Conservation (phyloP, 2,329 filamentous ascomycete species). For the Aspergillus tanneri region DNA sequence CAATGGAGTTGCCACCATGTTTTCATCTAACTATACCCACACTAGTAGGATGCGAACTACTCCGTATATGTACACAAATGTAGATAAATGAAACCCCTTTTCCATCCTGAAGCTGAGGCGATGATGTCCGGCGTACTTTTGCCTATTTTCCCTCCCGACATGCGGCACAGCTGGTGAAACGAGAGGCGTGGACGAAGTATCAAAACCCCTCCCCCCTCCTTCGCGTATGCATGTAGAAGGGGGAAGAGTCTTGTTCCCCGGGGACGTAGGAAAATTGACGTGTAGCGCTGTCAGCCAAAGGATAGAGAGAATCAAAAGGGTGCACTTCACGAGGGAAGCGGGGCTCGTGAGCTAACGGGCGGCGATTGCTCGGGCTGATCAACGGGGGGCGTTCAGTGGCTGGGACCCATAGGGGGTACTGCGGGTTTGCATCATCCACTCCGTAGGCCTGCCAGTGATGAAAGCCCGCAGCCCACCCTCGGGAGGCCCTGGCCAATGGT, state of each 20-base stretch:
- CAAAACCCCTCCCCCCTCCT: not conserved
- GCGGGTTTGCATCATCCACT: conserved; percentile 16
- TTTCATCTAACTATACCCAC: conserved; percentile 15
- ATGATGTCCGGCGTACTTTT: not conserved
- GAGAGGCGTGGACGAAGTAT: not conserved
- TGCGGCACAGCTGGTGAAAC: not conserved
- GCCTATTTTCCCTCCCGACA: not conserved
- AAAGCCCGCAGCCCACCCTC: conserved; percentile 5
- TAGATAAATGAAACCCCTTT: conserved; percentile 1
- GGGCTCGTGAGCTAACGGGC: conserved; percentile 6
- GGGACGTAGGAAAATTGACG: conserved; percentile 19
- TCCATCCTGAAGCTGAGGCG: conserved; percentile 5
- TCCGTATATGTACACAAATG: conserved; percentile 9
- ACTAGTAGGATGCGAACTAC: conserved; percentile 10
- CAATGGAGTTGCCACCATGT: conserved; percentile 25
- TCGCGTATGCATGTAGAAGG: not conserved
- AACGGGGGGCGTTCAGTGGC: not conserved
- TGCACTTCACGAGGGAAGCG: conserved; percentile 18
- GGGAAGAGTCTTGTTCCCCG: conserved; percentile 13
- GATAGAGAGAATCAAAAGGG: conserved; percentile 9
- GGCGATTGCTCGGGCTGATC: conserved; percentile 4
- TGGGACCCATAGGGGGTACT: not conserved
- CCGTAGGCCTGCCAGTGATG: conserved; percentile 15
- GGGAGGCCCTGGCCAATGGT: not conserved
- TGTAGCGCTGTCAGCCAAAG: conserved; percentile 20